Percentiles rank a stretch among this genome's conserved stretches.
Evolutionary conservation across 352 stramenopile genomes (phyloP).

Genomic region (Pythium volutum): DNA sequence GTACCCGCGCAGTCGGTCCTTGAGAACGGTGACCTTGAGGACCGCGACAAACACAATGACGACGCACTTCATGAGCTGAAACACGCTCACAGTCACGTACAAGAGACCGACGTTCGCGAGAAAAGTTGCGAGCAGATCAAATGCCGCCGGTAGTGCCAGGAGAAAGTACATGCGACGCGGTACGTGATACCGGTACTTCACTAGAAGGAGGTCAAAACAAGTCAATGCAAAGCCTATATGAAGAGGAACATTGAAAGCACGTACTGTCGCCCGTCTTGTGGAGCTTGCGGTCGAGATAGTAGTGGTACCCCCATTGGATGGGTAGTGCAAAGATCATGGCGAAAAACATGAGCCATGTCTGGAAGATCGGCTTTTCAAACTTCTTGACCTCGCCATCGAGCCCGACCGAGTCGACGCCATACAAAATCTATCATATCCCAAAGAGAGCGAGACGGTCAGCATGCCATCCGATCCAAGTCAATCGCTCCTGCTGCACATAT

Average conservation of each 20-base stretch:
- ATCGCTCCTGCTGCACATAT: background rate
- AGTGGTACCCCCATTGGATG: conserved; percentile 90
- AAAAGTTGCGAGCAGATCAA: conserved; percentile 93
- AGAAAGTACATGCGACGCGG: conserved; percentile 93
- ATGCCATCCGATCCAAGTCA: background rate
- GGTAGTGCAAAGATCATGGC: conserved; percentile 93
- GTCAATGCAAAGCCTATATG: too few relatives aligned
- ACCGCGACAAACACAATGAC: conserved; percentile 97
- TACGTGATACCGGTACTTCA: conserved; percentile 77
- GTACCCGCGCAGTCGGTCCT: conserved; percentile 88
- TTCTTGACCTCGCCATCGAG: conserved; percentile 86
- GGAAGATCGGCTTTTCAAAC: conserved; percentile 95
- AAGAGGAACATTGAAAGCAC: conserved; percentile 20
- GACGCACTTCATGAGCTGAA: conserved; percentile 87
- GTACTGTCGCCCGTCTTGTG: conserved; percentile 57
- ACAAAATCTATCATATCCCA: conserved; percentile 80
- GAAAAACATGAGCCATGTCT: conserved; percentile 97
- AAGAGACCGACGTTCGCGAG: conserved; percentile 94
- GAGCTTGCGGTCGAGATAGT: conserved; percentile 73
- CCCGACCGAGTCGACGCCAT: conserved; percentile 87
- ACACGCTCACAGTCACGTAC: conserved; percentile 90
- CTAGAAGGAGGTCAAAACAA: conserved; percentile 20
- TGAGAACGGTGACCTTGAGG: conserved; percentile 94
- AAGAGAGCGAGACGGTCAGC: background rate
- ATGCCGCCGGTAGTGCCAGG: conserved; percentile 90